Evolutionary conservation across 2,329 filamentous ascomycete genomes (phyloP).

Genomic region (Stemphylium lycopersici): DNA sequence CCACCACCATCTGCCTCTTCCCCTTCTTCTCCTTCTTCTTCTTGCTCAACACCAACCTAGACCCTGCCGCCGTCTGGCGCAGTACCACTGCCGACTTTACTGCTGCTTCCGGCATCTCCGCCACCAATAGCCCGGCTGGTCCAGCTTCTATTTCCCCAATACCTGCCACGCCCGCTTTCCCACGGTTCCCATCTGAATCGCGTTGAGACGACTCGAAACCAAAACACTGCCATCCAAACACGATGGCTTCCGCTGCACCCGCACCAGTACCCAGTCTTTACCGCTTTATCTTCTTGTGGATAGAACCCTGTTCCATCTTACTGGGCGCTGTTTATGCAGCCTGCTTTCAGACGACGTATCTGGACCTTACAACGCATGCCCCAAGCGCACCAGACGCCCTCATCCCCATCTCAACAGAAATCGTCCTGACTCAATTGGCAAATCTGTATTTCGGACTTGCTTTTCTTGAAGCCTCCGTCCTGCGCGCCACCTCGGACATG

Average conservation of each 20-base stretch:
- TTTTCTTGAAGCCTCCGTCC: conserved; percentile 76
- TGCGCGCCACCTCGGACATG: conserved; percentile 71
- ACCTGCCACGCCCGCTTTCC: background rate
- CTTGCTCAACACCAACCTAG: too few relatives aligned
- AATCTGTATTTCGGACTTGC: conserved; percentile 81
- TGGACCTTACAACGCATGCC: conserved; percentile 65
- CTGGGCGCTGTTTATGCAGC: conserved; percentile 61
- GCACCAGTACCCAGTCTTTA: conserved; percentile 66
- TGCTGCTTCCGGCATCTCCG: background rate
- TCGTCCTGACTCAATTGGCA: conserved; percentile 75
- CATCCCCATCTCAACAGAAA: conserved; percentile 65
- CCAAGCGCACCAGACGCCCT: conserved; percentile 54
- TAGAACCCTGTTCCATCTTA: conserved; percentile 67
- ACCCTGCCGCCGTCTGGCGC: too few relatives aligned
- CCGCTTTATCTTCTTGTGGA: conserved; percentile 74
- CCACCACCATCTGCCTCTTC: background rate
- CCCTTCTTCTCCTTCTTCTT: background rate
- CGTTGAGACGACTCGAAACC: conserved; percentile 15
- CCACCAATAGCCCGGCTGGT: background rate
- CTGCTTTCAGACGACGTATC: conserved; percentile 62
- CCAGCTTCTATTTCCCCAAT: background rate
- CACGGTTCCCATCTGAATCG: conserved; percentile 11
- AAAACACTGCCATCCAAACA: conserved; percentile 9
- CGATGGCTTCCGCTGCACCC: conserved; percentile 31
- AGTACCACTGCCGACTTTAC: too few relatives aligned